These are phyloP conservation scores for Backusella parvicylindrica DNA, from an alignment of 192 early-diverging fungal species.

Conservation along the genomic window DNA sequence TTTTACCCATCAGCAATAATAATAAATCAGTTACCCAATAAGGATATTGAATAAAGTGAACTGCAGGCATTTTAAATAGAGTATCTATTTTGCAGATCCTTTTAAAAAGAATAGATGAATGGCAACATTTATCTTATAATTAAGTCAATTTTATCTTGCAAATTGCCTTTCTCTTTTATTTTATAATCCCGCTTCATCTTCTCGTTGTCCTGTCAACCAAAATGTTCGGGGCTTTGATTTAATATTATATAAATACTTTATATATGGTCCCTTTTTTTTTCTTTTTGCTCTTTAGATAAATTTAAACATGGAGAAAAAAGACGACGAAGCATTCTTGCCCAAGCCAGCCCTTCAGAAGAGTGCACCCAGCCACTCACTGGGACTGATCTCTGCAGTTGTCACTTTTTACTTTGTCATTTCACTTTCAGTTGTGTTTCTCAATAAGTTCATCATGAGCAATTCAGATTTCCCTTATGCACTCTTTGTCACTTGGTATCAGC, in stretches of 20 bases:
- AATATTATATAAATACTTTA: neutral
- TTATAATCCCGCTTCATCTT: neutral
- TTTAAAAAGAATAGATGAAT: neutral
- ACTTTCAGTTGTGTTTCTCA: conserved; percentile 63
- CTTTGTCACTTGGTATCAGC: conserved; percentile 65
- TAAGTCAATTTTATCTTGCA: neutral
- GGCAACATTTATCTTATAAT: neutral
- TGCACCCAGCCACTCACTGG: conserved; percentile 26
- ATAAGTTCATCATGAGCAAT: conserved; percentile 60
- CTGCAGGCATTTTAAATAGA: neutral
- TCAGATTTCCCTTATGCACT: conserved; percentile 63
- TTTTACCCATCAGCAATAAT: neutral
- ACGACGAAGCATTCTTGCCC: conserved; percentile 37
- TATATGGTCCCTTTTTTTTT: neutral
- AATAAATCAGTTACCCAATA: neutral
- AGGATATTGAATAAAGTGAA: too few relatives aligned
- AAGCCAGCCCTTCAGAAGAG: conserved; percentile 17
- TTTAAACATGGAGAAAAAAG: neutral
- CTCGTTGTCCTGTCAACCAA: neutral
- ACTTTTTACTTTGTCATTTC: conserved; percentile 62
- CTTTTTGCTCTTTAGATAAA: neutral
- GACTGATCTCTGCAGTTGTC: conserved; percentile 45
- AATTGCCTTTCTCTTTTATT: neutral
- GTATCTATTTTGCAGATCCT: neutral
- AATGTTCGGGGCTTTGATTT: neutral